These are phyloP conservation scores for Penicillium sp. DNA, from an alignment of 2,329 filamentous ascomycete genomes.

Conservation along the genomic window DNA sequence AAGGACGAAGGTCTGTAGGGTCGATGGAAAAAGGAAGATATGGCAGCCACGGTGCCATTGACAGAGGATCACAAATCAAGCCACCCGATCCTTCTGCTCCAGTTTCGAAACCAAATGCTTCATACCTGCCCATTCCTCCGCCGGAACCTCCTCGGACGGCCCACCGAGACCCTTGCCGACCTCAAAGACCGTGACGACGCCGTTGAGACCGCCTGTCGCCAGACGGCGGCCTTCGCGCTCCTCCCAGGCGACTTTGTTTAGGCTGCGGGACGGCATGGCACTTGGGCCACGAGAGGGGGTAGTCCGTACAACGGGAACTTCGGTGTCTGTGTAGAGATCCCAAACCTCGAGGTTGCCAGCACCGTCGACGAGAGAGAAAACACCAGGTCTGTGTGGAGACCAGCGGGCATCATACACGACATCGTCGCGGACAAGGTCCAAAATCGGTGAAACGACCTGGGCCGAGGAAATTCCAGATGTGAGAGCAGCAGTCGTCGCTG, in stretches of 20 bases:
- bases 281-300: constrained; percentile 66
- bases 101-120: constrained; percentile 83
- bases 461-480: constrained; percentile 44
- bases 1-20: constrained; percentile 6
- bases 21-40: constrained; percentile 7
- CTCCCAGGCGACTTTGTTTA: constrained; percentile 97
- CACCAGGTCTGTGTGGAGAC: constrained; percentile 90
- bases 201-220: constrained; percentile 90
- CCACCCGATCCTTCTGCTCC: constrained; percentile 57
- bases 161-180: constrained; percentile 77
- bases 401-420: constrained; percentile 95
- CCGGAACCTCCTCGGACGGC: constrained; percentile 78
- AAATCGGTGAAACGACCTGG: constrained; percentile 69
- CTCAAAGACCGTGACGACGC: constrained; percentile 88
- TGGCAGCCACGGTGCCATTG: neutral
- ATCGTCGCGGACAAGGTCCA: constrained; percentile 92
- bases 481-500: constrained; percentile 46
- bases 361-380: constrained; percentile 93
- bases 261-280: constrained; percentile 75
- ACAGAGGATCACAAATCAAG: constrained; percentile 23
- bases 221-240: constrained; percentile 81
- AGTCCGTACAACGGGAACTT: constrained; percentile 84
- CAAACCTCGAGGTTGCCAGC: constrained; percentile 91
- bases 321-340: constrained; percentile 90
- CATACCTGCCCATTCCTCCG: constrained; percentile 90